These are phyloP conservation scores for Fusarium devonianum DNA, from an alignment of 2,329 filamentous ascomycete species.

Conservation along the genomic window DNA sequence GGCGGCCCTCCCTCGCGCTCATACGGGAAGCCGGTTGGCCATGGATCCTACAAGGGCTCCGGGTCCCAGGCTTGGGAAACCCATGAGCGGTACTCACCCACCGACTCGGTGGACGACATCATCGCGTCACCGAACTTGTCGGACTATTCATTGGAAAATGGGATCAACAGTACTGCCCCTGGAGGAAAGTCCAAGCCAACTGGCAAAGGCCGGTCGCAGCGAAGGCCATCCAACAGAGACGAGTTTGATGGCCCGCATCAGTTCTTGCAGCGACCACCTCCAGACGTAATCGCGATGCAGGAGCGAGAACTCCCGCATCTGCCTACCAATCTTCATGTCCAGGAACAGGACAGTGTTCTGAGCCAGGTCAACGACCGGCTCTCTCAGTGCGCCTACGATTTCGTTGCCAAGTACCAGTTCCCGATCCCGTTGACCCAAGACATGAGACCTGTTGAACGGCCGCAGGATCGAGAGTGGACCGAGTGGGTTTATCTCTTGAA, in stretches of 20 bases:
- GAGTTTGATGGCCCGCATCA: slow-evolving; percentile 91
- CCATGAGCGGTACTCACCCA: slow-evolving; percentile 61
- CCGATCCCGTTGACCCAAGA: slow-evolving; percentile 84
- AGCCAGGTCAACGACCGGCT: slow-evolving; percentile 83
- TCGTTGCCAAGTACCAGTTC: slow-evolving; percentile 90
- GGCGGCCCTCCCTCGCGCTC: slow-evolving; percentile 52
- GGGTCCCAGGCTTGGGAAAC: slow-evolving; percentile 56
- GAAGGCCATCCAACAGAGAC: slow-evolving; percentile 80
- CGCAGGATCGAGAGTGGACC: slow-evolving; percentile 85
- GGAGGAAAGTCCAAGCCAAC: slow-evolving; percentile 54
- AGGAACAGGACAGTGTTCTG: slow-evolving; percentile 85
- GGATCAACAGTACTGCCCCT: slow-evolving; percentile 49
- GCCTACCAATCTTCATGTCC: slow-evolving; percentile 80
- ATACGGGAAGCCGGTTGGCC: slow-evolving; percentile 44
- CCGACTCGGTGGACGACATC: slow-evolving; percentile 66
- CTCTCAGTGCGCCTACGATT: slow-evolving; percentile 87
- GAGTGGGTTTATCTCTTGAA: slow-evolving; percentile 92
- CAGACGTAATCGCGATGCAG: slow-evolving; percentile 75
- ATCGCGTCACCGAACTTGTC: slow-evolving; percentile 65
- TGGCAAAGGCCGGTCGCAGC: slow-evolving; percentile 63
- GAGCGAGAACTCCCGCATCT: slow-evolving; percentile 83
- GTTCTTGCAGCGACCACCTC: slow-evolving; percentile 75
- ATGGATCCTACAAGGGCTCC: slow-evolving; percentile 51
- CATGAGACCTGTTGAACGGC: slow-evolving; percentile 77
- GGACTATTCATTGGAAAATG: slow-evolving; percentile 66